Conservation (phyloP, 352 stramenopile genomes). For the Pythium sukuiense region DNA sequence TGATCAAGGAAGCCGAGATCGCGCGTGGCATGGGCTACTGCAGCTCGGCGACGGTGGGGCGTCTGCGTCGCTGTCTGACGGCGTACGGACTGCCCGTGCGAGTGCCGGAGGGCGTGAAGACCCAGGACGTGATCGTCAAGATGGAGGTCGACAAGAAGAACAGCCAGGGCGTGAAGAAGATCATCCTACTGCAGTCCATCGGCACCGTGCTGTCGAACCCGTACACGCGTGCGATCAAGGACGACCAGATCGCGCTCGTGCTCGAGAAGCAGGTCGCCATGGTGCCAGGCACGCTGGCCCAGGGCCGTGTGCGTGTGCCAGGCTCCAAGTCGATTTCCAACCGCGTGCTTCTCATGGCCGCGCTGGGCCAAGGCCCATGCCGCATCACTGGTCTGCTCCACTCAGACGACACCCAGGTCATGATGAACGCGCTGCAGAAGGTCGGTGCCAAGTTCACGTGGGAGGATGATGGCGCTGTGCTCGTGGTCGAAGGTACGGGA, state of each 20-base stretch:
- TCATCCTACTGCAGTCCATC: slow-evolving; percentile 73
- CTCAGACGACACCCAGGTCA: slow-evolving; percentile 97
- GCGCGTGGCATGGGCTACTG: slow-evolving; percentile 74
- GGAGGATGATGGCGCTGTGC: slow-evolving; percentile 71
- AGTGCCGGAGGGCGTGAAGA: slow-evolving; percentile 57
- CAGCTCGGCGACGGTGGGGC: slow-evolving; percentile 64
- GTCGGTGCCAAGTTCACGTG: slow-evolving; percentile 86
- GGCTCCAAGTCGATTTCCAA: slow-evolving; percentile 99
- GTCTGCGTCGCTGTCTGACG: slow-evolving; percentile 66
- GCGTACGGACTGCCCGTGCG: slow-evolving; percentile 69
- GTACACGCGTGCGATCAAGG: slow-evolving; percentile 67
- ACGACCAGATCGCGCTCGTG: slow-evolving; percentile 74
- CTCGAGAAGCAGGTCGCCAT: slow-evolving; percentile 75
- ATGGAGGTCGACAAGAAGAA: slow-evolving; percentile 91
- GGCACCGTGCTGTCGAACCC: slow-evolving; percentile 66
- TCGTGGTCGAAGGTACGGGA: slow-evolving; percentile 78
- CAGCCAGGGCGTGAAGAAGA: slow-evolving; percentile 77
- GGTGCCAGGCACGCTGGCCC: slow-evolving; percentile 43
- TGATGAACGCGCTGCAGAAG: slow-evolving; percentile 95
- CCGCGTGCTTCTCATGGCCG: slow-evolving; percentile 94
- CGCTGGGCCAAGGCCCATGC: slow-evolving; percentile 85
- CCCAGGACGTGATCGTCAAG: slow-evolving; percentile 68
- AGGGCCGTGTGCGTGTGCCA: slow-evolving; percentile 86
- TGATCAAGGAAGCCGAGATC: slow-evolving; percentile 96
- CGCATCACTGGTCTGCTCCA: slow-evolving; percentile 93